phyloP scores from a whole-genome alignment of 2,329 filamentous ascomycete genomes.

The Paradendryphiella salina region DNA sequence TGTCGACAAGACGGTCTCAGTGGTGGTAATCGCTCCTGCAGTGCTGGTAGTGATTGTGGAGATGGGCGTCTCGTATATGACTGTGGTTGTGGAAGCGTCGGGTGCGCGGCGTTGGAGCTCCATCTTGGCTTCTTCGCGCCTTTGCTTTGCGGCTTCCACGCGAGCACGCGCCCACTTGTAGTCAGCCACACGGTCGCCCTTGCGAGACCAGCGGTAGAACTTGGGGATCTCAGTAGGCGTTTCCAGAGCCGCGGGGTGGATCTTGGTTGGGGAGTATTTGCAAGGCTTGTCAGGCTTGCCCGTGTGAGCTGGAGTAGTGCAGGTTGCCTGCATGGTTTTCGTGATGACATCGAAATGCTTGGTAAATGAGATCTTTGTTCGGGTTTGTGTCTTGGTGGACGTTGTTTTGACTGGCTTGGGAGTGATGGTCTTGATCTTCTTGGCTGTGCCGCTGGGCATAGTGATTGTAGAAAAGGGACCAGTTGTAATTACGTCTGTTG shows the following conservation, averaged over 20 bases:
- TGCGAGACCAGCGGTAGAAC: slow-evolving; percentile 28
- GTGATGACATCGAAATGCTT: slow-evolving; percentile 36
- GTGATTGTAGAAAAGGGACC: slow-evolving; percentile 39
- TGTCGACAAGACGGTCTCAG: slow-evolving; percentile 31
- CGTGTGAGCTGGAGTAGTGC: slow-evolving; percentile 40
- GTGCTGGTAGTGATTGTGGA: slow-evolving; percentile 40
- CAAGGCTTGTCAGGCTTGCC: slow-evolving; percentile 42
- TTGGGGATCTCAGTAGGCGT: slow-evolving; percentile 34
- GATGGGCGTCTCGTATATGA: slow-evolving; percentile 36
- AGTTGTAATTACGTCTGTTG: slow-evolving; percentile 29
- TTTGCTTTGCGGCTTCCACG: slow-evolving; percentile 41
- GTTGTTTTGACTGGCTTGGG: slow-evolving; percentile 34
- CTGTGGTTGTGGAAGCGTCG: slow-evolving; percentile 42
- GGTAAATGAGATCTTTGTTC: slow-evolving; percentile 32
- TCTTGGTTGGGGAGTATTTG: slow-evolving; percentile 41
- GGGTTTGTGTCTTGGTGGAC: slow-evolving; percentile 33
- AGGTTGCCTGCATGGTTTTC: slow-evolving; percentile 45
- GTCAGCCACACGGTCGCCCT: slow-evolving; percentile 36
- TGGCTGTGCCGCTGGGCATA: slow-evolving; percentile 39
- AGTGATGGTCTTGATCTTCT: slow-evolving; percentile 37
- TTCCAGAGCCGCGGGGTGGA: slow-evolving; percentile 37
- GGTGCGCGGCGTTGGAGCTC: slow-evolving; percentile 41
- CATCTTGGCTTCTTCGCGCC: slow-evolving; percentile 26
- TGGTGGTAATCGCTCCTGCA: slow-evolving; percentile 34
- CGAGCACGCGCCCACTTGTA: slow-evolving; percentile 43